These are phyloP conservation scores for Yamadazyma jaroonii DNA, from an alignment of 1,139 yeast genomes.

Conservation along the genomic window DNA sequence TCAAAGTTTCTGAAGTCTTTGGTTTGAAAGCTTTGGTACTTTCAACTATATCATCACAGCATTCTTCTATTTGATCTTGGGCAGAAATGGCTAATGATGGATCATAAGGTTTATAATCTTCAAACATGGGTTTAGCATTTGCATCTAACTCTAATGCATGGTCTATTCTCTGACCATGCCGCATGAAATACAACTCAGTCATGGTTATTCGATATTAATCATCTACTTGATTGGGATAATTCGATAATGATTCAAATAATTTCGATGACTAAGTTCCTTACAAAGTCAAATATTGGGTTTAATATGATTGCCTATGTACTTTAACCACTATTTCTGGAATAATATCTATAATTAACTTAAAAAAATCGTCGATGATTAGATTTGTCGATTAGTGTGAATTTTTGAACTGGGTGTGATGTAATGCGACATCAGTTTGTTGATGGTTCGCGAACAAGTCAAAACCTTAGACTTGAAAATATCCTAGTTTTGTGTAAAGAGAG, in stretches of 20 bases:
- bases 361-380: background rate
- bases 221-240: background rate
- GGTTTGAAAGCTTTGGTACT: conserved; percentile 24
- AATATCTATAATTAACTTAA: too few relatives aligned
- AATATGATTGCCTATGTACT: too few relatives aligned
- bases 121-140: conserved; percentile 24
- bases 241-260: too few relatives aligned
- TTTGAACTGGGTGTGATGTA: conserved; percentile 2
- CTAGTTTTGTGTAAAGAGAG: background rate
- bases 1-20: conserved; percentile 12
- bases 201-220: conserved; percentile 12
- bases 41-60: conserved; percentile 28
- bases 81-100: conserved; percentile 38
- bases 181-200: conserved; percentile 44
- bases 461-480: too few relatives aligned
- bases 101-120: conserved; percentile 36
- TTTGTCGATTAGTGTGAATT: background rate
- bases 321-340: too few relatives aligned
- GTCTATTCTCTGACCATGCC: conserved; percentile 47
- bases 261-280: too few relatives aligned
- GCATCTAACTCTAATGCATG: conserved; percentile 30
- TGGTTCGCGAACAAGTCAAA: background rate
- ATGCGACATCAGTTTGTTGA: background rate
- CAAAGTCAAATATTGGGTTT: too few relatives aligned
- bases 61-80: conserved; percentile 26